A percentile compares a stretch with the other conserved stretches of the same genome.
Evolutionary conservation across 208 protist species (phyloP).

Genomic region (Crithidia fasciculata): DNA sequence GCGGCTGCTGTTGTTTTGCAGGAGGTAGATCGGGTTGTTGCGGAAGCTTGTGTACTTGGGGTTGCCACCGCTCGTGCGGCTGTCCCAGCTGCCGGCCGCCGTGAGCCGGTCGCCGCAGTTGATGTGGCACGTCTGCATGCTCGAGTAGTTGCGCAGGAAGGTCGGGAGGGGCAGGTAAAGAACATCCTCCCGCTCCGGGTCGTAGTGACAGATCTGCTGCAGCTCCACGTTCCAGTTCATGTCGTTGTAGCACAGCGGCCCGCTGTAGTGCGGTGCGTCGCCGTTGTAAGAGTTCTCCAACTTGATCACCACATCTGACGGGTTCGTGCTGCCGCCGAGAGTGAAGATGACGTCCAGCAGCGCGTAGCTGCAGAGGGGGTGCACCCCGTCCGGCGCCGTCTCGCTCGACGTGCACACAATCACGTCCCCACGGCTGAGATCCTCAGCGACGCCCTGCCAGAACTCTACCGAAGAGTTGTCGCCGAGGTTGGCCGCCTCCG

Average conservation of each 20-base stretch:
- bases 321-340: conserved; percentile 44
- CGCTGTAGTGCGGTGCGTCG: conserved; percentile 58
- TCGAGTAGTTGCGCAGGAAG: conserved; percentile 84
- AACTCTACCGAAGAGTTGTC: conserved; percentile 67
- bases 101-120: conserved; percentile 88
- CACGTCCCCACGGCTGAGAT: conserved; percentile 71
- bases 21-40: conserved; percentile 87
- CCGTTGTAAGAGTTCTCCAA: conserved; percentile 70
- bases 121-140: conserved; percentile 83
- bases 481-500: conserved; percentile 70
- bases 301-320: conserved; percentile 70
- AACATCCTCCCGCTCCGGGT: conserved; percentile 47
- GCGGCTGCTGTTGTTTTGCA: conserved; percentile 85
- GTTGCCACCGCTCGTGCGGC: conserved; percentile 71
- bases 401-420: conserved; percentile 77
- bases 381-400: conserved; percentile 64
- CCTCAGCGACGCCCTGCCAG: conserved; percentile 70
- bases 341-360: conserved; percentile 74
- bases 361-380: conserved; percentile 84
- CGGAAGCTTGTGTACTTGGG: conserved; percentile 85
- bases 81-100: conserved; percentile 59
- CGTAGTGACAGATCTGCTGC: conserved; percentile 63
- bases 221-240: conserved; percentile 68
- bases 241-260: conserved; percentile 61
- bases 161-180: conserved; percentile 77